These are phyloP conservation scores for Pseudogymnoascus sp. DNA, from an alignment of 2,329 filamentous ascomycete genomes.

Conservation along the genomic window DNA sequence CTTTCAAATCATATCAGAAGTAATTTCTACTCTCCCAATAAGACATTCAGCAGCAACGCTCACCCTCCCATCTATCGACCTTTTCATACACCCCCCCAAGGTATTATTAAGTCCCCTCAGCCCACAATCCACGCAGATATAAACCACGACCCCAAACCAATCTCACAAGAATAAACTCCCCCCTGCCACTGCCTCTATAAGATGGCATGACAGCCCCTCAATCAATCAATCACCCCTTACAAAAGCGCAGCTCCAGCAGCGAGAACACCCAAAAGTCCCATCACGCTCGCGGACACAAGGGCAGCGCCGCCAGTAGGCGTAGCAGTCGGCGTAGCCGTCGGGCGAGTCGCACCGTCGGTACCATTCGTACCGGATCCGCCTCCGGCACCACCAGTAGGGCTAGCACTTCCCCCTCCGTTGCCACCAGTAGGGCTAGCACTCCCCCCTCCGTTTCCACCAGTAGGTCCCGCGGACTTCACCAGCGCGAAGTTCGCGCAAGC, in stretches of 20 bases:
- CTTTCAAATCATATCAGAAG: neutral
- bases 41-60: no score
- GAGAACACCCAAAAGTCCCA: neutral
- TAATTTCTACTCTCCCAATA: neutral
- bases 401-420: neutral
- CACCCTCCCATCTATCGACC: neutral
- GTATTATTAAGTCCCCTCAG: neutral
- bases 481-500: slow-evolving; percentile 54
- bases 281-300: neutral
- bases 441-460: neutral
- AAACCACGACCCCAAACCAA: neutral
- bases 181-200: neutral
- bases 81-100: neutral
- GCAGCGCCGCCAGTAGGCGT: neutral
- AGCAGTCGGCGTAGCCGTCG: neutral
- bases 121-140: neutral
- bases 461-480: neutral
- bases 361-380: neutral
- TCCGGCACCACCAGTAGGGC: neutral
- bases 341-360: neutral
- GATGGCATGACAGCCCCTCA: neutral
- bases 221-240: neutral
- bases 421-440: neutral
- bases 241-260: neutral
- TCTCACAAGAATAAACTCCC: neutral